These are phyloP conservation scores for Pichia paraexigua DNA, from an alignment of 805 yeast genomes.

Conservation along the genomic window DNA sequence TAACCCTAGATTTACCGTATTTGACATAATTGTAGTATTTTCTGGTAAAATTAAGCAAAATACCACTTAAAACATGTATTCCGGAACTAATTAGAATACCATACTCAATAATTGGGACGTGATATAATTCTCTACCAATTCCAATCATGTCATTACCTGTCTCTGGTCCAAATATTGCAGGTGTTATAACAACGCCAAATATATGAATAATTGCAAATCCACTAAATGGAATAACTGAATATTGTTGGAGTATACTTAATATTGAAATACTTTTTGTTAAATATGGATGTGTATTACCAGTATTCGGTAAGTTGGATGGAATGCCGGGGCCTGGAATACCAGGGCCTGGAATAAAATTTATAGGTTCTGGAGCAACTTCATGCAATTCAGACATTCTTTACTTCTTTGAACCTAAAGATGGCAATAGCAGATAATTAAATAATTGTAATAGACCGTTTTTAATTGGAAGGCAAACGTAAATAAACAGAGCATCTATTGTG, in stretches of 20 bases:
- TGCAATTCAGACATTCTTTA: slow-evolving; percentile 3
- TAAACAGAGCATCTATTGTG: too few species aligned
- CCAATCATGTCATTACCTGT: slow-evolving; percentile 48
- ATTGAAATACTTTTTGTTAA: slow-evolving; percentile 1
- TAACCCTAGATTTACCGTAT: slow-evolving; percentile 15
- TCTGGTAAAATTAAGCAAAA: slow-evolving; percentile 35
- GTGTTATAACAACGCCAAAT: slow-evolving; percentile 45
- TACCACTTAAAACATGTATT: slow-evolving; percentile 48
- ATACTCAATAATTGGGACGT: slow-evolving; percentile 42
- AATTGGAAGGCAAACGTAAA: background rate
- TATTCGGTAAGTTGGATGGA: slow-evolving; percentile 3
- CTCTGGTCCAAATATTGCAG: slow-evolving; percentile 36
- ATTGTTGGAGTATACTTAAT: slow-evolving; percentile 37
- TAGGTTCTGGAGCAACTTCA: slow-evolving; percentile 11
- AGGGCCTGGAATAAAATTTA: background rate
- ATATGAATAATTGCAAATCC: slow-evolving; percentile 53
- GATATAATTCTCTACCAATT: slow-evolving; percentile 56
- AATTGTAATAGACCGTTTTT: too few species aligned
- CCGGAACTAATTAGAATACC: slow-evolving; percentile 39
- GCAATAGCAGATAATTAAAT: too few species aligned
- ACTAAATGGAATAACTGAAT: slow-evolving; percentile 50
- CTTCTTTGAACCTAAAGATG: background rate
- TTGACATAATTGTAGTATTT: slow-evolving; percentile 23
- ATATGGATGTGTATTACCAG: slow-evolving; percentile 7
- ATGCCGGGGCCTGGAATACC: slow-evolving; percentile 4